Conservation (phyloP, 768 basidiomycete genomes). For the Hygrophoropsis aurantiaca region DNA sequence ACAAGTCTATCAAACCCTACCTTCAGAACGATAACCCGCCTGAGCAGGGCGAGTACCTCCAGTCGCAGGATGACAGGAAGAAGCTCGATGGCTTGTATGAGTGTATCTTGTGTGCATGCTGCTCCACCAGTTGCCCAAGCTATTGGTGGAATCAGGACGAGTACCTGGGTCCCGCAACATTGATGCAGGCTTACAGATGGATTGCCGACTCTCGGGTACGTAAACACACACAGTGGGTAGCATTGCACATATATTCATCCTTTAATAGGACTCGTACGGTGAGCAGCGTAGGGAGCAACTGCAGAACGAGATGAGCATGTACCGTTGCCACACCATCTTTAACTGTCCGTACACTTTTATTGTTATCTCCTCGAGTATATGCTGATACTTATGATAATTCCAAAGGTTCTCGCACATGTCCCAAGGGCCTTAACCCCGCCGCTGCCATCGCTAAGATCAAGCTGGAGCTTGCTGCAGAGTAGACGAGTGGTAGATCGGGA, state of each 20-base stretch:
- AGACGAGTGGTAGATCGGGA: constrained; percentile 15
- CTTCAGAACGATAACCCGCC: constrained; percentile 93
- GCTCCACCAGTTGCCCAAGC: constrained; percentile 94
- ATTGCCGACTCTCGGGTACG: constrained; percentile 92
- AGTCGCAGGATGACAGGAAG: constrained; percentile 87
- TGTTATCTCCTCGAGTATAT: neutral
- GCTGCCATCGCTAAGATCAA: constrained; percentile 93
- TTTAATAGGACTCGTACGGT: constrained; percentile 65
- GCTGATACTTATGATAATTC: neutral
- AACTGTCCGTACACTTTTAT: constrained; percentile 61
- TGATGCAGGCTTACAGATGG: constrained; percentile 98
- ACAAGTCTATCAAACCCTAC: constrained; percentile 98
- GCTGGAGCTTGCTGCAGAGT: constrained; percentile 80
- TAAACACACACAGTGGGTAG: neutral
- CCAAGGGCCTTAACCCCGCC: constrained; percentile 94
- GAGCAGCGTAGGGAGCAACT: constrained; percentile 86
- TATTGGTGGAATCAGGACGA: constrained; percentile 99
- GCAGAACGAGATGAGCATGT: constrained; percentile 95
- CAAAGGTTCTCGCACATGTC: constrained; percentile 88
- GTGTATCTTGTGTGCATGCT: constrained; percentile 96
- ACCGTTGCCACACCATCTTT: constrained; percentile 98
- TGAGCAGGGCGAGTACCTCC: constrained; percentile 80
- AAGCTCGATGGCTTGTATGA: constrained; percentile 98
- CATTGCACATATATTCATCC: neutral
- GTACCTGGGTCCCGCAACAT: constrained; percentile 94